Evolutionary conservation across 768 basidiomycete species (phyloP).

Genomic region (Sporobolomyces pararoseus): DNA sequence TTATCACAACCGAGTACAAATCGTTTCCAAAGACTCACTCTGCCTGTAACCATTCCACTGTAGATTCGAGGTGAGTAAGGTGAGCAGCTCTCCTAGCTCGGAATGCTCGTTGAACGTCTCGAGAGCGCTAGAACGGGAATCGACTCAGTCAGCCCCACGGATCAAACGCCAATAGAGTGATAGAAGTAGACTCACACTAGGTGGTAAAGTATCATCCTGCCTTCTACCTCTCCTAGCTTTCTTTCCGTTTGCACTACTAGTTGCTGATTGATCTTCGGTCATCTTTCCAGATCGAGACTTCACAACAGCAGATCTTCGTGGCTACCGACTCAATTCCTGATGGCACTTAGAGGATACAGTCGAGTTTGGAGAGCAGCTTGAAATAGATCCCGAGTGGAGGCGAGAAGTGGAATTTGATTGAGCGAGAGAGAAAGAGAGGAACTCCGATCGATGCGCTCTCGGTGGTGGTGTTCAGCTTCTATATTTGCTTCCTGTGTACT

Average conservation of each 20-base stretch:
- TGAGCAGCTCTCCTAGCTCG: conserved; percentile 8
- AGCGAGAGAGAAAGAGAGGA: no score
- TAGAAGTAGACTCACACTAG: conserved; percentile 2
- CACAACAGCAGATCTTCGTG: no score
- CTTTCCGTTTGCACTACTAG: conserved; percentile 40
- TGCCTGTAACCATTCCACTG: neutral
- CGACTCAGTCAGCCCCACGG: neutral
- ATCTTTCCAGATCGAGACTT: neutral
- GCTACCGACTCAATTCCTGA: no score
- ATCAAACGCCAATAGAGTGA: neutral
- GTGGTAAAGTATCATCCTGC: conserved; percentile 8
- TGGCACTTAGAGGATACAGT: no score
- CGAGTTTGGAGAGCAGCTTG: no score
- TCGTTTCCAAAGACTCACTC: conserved; percentile 5
- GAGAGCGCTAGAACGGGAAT: neutral
- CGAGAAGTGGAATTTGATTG: no score
- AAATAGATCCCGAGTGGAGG: no score
- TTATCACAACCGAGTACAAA: no score
- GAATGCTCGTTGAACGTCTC: conserved; percentile 15
- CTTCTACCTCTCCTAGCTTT: conserved; percentile 3
- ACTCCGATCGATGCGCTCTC: no score
- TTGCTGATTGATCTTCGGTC: neutral
- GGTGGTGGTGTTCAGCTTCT: no score
- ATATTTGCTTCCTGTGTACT: no score
- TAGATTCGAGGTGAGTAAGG: neutral